Evolutionary conservation across 768 basidiomycete genomes (phyloP), one percentile per base, ranked within the genome.

Genomic region (Tulasnella sp.): DNA sequence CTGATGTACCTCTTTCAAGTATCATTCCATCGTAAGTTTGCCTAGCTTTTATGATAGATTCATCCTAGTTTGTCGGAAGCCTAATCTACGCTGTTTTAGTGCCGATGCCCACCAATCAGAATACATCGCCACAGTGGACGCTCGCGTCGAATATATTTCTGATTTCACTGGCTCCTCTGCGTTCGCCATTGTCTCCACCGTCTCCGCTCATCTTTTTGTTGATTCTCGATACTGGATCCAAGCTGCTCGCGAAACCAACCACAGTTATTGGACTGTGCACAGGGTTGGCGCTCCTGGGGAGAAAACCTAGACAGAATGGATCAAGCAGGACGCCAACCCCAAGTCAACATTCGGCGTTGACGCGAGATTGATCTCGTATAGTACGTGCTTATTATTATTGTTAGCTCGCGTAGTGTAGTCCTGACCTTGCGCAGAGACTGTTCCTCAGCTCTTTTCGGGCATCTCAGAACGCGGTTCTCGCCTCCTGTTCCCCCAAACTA

Each of bases 171-270:
- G 84, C 32, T 80, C 81, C 32, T 80, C 82, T 23, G 89, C 88
- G 15, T 75, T 81, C 61, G 88, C 85, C 10, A 77, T 92, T 47
- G 70, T 91, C 27, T 83, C 86, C 3, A 74, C 74, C 67, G 76
- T 75, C 4, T 72, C 77, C 7, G 89, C 89, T 7, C 89, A 88
- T 66, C 74, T 91, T 45, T 73, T 90, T 63, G 82, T 82, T 19
- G 88, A 92, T 69, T 84, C 89, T 9, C 79, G 88, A 13, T 92
- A 92, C 67, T 92, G 87, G 86, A 65, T 82, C 1, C 89, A 91
- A 72, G 87, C 89, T 17, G 74, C 76, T 7, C 74, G 78, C 3
- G 80, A 90, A 63, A 69, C 88, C 26, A 87, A 91, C 70, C 5
- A n/a, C 30, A 45, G 69, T 4, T 84, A 88, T 67, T 95, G 91